Evolutionary conservation across 73 alveolate species (phyloP).

Genomic region (Tetrahymena malaccensis): DNA sequence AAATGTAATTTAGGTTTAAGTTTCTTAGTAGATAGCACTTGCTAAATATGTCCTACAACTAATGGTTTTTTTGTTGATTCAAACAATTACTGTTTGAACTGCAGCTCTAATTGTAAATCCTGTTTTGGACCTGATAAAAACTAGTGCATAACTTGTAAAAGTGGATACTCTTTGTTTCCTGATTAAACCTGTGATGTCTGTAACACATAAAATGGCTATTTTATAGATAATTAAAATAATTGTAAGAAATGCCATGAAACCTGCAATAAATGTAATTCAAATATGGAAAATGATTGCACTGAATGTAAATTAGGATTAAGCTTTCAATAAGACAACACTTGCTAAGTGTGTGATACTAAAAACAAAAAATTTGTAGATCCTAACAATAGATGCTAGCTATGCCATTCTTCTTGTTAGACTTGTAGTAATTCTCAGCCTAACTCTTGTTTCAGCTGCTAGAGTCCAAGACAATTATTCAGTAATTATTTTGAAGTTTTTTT

Average conservation of each 20-base stretch:
- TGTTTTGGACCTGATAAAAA: neutral
- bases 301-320: neutral
- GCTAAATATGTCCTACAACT: neutral
- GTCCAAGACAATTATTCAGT: neutral
- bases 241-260: neutral
- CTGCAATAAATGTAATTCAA: neutral
- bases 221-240: neutral
- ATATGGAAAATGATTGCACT: neutral
- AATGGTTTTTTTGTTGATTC: neutral
- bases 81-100: neutral
- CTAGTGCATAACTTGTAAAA: neutral
- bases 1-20: neutral
- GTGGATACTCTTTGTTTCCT: neutral
- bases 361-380: neutral
- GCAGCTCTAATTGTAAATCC: neutral
- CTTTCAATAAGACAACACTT: neutral
- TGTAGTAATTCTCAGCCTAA: neutral
- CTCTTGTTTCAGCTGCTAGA: neutral
- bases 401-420: neutral
- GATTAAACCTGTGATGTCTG: neutral
- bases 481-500: neutral
- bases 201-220: neutral
- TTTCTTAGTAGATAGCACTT: neutral
- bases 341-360: neutral
- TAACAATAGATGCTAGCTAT: neutral